Evolutionary conservation across 2,329 filamentous ascomycete genomes (phyloP).

Genomic region (Coniochaeta hoffmannii): DNA sequence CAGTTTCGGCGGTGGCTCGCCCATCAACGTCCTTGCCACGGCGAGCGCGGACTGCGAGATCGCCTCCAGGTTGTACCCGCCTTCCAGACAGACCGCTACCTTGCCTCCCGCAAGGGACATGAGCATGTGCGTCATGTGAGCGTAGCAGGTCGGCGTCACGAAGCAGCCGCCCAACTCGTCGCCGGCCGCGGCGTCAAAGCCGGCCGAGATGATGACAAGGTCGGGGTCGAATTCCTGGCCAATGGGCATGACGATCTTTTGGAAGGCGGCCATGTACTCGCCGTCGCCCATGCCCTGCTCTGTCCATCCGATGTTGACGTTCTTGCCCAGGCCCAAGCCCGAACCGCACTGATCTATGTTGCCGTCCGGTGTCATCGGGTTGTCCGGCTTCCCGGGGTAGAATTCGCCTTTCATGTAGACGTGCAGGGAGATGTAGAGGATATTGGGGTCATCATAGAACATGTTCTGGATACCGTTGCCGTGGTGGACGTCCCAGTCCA

Average conservation of each 20-base stretch:
- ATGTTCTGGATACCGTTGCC: slow-evolving; percentile 95
- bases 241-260: slow-evolving; percentile 93
- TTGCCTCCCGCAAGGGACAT: slow-evolving; percentile 91
- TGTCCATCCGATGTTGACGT: slow-evolving; percentile 62
- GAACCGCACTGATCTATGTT: slow-evolving; percentile 52
- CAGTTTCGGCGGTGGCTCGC: slow-evolving; percentile 71
- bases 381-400: slow-evolving; percentile 65
- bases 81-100: slow-evolving; percentile 87
- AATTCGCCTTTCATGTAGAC: slow-evolving; percentile 79
- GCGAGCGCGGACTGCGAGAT: slow-evolving; percentile 90
- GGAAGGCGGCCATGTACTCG: slow-evolving; percentile 94
- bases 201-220: slow-evolving; percentile 88
- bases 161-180: slow-evolving; percentile 91
- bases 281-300: slow-evolving; percentile 84
- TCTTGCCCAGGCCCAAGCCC: slow-evolving; percentile 48
- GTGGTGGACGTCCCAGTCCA: slow-evolving; percentile 82
- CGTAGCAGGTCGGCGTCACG: slow-evolving; percentile 85
- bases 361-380: slow-evolving; percentile 50
- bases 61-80: slow-evolving; percentile 87
- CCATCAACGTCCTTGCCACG: slow-evolving; percentile 89
- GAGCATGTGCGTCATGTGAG: slow-evolving; percentile 98
- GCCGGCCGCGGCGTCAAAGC: slow-evolving; percentile 91
- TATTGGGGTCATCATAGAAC: slow-evolving; percentile 89
- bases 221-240: slow-evolving; percentile 90
- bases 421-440: slow-evolving; percentile 92